These are phyloP conservation scores for Cyphellophora attinorum DNA, from an alignment of 2,329 filamentous ascomycete species.

Conservation along the genomic window DNA sequence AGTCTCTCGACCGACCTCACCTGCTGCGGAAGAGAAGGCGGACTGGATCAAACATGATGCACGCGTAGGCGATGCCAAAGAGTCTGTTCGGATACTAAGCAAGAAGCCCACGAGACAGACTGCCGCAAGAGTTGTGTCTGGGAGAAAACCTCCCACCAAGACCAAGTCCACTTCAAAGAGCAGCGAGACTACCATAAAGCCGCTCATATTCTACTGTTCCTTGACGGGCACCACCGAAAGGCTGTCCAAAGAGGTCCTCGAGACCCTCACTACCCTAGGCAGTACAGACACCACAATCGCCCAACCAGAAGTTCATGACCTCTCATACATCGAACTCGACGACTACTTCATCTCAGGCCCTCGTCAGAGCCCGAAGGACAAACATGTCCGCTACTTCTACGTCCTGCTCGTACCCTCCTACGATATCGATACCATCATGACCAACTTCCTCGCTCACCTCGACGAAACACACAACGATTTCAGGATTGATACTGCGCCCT, in stretches of 20 bases:
- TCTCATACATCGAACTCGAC: slow-evolving; percentile 83
- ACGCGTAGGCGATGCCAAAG: not conserved
- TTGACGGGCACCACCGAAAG: slow-evolving; percentile 75
- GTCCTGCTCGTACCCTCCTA: slow-evolving; percentile 80
- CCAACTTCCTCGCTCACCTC: slow-evolving; percentile 77
- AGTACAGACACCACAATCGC: slow-evolving; percentile 24
- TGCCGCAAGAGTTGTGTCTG: slow-evolving; percentile 14
- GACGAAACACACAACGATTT: slow-evolving; percentile 95
- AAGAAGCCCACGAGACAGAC: slow-evolving; percentile 1
- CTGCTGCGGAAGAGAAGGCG: slow-evolving; percentile 11
- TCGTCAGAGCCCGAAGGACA: slow-evolving; percentile 28
- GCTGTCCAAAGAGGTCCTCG: slow-evolving; percentile 55
- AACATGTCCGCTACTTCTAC: slow-evolving; percentile 51
- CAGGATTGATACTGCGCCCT: slow-evolving; percentile 79
- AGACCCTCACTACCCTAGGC: slow-evolving; percentile 39
- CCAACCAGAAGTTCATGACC: slow-evolving; percentile 59
- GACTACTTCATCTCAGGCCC: slow-evolving; percentile 80
- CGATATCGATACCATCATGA: slow-evolving; percentile 87
- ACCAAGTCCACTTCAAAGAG: not conserved
- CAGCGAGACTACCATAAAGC: slow-evolving; percentile 36
- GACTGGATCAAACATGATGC: slow-evolving; percentile 7
- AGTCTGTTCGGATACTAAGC: not conserved
- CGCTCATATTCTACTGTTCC: slow-evolving; percentile 81
- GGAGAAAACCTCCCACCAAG: slow-evolving; percentile 11
- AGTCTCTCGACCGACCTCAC: slow-evolving; percentile 5